Conservation (phyloP, 2,329 filamentous ascomycete genomes). For the Fusarium praegraminearum region DNA sequence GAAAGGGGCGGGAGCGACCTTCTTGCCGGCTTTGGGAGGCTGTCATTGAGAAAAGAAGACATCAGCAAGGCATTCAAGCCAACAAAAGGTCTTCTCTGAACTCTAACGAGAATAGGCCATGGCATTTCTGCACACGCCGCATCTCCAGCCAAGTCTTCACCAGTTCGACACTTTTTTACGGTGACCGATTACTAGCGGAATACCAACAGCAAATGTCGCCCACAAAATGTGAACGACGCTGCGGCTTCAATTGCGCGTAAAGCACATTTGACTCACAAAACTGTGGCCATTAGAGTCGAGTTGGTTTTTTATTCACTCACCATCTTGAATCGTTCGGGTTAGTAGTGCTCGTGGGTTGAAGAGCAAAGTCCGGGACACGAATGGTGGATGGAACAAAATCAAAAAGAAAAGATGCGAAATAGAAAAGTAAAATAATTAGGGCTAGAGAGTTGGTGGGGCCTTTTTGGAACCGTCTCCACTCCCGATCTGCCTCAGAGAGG, state of each 20-base stretch:
- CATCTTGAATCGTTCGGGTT: slow-evolving; percentile 56
- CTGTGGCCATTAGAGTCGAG: slow-evolving; percentile 56
- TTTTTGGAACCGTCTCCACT: neutral
- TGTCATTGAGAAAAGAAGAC: slow-evolving; percentile 99
- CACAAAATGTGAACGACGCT: slow-evolving; percentile 43
- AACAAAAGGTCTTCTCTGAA: slow-evolving; percentile 82
- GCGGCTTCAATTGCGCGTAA: slow-evolving; percentile 51
- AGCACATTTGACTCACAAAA: slow-evolving; percentile 53
- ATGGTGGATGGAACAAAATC: slow-evolving; percentile 47
- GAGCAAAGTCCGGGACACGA: slow-evolving; percentile 52
- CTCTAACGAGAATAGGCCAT: slow-evolving; percentile 83
- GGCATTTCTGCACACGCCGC: slow-evolving; percentile 66
- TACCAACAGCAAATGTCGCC: slow-evolving; percentile 49
- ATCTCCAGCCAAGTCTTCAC: slow-evolving; percentile 78
- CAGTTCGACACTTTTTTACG: slow-evolving; percentile 46
- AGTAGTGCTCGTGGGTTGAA: slow-evolving; percentile 54
- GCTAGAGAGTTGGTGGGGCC: slow-evolving; percentile 43
- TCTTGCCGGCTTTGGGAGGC: slow-evolving; percentile 99
- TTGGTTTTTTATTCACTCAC: slow-evolving; percentile 53
- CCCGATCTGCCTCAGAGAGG: slow-evolving; percentile 6
- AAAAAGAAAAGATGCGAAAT: slow-evolving; percentile 43
- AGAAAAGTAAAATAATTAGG: slow-evolving; percentile 55
- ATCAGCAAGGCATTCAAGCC: slow-evolving; percentile 90
- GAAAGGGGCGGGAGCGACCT: slow-evolving; percentile 97
- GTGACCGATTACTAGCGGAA: slow-evolving; percentile 50